Percentiles rank a stretch among this genome's conserved stretches.
Evolutionary conservation across 2,329 filamentous ascomycete species (phyloP).

Genomic region (Alternaria sp.): DNA sequence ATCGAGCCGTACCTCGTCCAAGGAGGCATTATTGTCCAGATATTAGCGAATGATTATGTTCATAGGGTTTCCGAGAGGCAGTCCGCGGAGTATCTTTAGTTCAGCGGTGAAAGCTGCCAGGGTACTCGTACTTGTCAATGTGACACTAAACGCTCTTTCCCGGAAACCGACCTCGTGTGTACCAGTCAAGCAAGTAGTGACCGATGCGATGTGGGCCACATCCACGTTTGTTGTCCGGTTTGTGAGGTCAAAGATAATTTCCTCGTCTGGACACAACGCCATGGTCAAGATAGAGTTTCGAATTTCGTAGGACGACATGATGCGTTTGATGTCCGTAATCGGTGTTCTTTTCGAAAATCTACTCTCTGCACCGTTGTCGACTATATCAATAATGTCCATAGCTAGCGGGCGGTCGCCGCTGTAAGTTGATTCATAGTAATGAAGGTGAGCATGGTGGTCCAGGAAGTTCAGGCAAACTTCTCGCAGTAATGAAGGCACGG

Average conservation of each 20-base stretch:
- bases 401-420: not conserved
- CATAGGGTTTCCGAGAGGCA: not conserved
- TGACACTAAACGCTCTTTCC: not conserved
- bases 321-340: not conserved
- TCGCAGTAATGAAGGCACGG: not conserved
- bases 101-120: not conserved
- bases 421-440: not conserved
- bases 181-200: not conserved
- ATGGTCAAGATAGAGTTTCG: not conserved
- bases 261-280: not conserved
- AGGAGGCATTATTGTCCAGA: not conserved
- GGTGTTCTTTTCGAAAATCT: not conserved
- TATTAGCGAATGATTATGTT: not conserved
- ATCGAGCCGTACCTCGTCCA: not conserved
- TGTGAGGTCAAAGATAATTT: not conserved
- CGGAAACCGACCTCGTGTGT: not conserved
- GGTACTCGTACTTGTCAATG: not conserved
- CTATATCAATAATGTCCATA: not conserved
- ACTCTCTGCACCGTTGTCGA: not conserved
- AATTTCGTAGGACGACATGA: not conserved
- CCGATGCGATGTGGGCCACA: not conserved
- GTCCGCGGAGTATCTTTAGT: not conserved
- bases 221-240: not conserved
- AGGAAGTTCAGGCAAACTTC: not conserved
- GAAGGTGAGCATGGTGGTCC: not conserved